phyloP scores from a whole-genome alignment of 192 early-diverging fungal genomes.

The Umbelopsis sp. region DNA sequence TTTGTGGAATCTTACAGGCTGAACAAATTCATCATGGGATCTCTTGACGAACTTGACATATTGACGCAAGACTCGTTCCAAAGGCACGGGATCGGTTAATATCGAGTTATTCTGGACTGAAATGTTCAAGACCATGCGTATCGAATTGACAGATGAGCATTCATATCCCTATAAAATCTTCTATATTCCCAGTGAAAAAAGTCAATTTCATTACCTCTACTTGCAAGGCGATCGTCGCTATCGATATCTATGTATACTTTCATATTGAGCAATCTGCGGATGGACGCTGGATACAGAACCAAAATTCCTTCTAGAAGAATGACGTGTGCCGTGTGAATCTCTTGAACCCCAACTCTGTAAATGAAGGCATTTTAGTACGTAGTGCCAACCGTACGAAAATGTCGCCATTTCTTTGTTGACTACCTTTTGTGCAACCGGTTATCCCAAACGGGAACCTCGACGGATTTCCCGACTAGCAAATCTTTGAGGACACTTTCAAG shows the following conservation, averaged over 20 bases:
- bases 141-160: background rate
- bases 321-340: constrained; percentile 57
- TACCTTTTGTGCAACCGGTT: constrained; percentile 48
- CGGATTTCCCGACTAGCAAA: constrained; percentile 50
- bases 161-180: background rate
- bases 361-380: background rate
- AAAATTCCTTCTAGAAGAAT: constrained; percentile 81
- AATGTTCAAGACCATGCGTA: constrained; percentile 38
- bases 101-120: constrained; percentile 35
- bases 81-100: constrained; percentile 28
- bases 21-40: constrained; percentile 86
- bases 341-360: constrained; percentile 24
- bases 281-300: constrained; percentile 67
- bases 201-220: constrained; percentile 36
- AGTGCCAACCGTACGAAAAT: background rate
- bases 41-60: constrained; percentile 84
- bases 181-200: background rate
- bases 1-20: constrained; percentile 53
- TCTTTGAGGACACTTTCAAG: constrained; percentile 56
- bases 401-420: constrained; percentile 9
- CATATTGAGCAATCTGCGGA: constrained; percentile 73
- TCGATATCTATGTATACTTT: constrained; percentile 88
- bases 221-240: constrained; percentile 70
- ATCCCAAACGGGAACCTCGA: constrained; percentile 69
- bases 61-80: constrained; percentile 62